Evolutionary conservation across 768 basidiomycete species (phyloP), one percentile per base, ranked within the genome.

Genomic region (Auriscalpium vulgare): DNA sequence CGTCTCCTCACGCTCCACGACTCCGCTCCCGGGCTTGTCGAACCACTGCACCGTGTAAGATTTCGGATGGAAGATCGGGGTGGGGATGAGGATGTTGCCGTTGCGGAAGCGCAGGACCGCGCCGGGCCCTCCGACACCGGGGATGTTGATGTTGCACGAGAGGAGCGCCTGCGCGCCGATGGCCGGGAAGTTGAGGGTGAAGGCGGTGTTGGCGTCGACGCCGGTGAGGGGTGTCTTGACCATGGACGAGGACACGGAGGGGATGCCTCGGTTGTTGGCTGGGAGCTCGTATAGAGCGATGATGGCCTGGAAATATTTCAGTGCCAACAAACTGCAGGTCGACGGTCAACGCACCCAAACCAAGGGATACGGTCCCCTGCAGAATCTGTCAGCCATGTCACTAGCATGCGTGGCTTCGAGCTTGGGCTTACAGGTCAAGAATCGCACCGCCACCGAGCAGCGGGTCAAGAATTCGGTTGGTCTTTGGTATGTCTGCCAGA

Each of bases 221-320:
- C 83, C 81, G 1, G 88, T 92, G 47, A 85, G 71, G 8, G 81
- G 81, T 11, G 88, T 88, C 65, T 88, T 88, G 55, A 91, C 67
- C 77, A 94, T 92, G 44, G 82, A 75, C n/a, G 78, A 85, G 7
- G 71, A 77, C 56, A 93, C 75, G 0, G 81, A 77, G 2, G 91
- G 89, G 9, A 68, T 69, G 23, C 74, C 69, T 50, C 70, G 67
- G 63, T 82, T 77, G 71, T 94, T 93, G n/a, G 72, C 73, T 10
- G 87, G 84, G 68, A 91, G 77, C 64, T 93, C 91, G 67, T 88
- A 92, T 17, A 94, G 74, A 0, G 81, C 77, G 53, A 92, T 74
- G 65, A 92, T 84, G 17, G 88, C 83, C 89, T 90, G 63, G n/a
- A 60, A 3, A 56, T 29, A 51, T 40, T 21, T 51, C 45, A 60